A percentile compares a stretch with the other conserved stretches of the same genome.
phyloP scores from a whole-genome alignment of 202 grass and related monocot genomes.

The Schoenoplectus tabernaemontani region DNA sequence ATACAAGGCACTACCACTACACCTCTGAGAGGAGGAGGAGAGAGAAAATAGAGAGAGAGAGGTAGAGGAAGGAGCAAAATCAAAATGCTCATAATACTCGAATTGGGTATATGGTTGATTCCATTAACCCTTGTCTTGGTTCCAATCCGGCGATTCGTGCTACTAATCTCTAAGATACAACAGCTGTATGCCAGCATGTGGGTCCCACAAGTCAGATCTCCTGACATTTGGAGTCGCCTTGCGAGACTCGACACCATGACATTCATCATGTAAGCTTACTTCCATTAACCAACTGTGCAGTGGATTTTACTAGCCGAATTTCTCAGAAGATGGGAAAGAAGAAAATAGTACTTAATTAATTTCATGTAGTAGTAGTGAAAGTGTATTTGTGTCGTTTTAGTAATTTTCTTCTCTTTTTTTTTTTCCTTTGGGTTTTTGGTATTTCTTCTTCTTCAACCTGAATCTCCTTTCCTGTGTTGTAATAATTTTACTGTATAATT shows the following conservation, averaged over 20 bases:
- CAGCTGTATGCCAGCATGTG: constrained; percentile 37
- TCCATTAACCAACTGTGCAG: neutral
- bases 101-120: constrained; percentile 60
- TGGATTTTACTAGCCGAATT: neutral
- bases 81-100: constrained; percentile 40
- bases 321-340: constrained; percentile 13
- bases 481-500: neutral
- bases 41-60: neutral
- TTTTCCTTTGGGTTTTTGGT: neutral
- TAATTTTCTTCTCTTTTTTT: neutral
- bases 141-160: constrained; percentile 52
- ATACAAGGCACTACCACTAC: too few species aligned
- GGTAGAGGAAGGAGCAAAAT: neutral
- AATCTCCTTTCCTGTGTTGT: neutral
- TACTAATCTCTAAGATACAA: constrained; percentile 51
- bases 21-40: too few species aligned
- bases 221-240: constrained; percentile 42
- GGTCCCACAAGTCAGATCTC: constrained; percentile 19
- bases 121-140: constrained; percentile 69
- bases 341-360: neutral
- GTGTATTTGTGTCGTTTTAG: neutral
- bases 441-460: neutral
- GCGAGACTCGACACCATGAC: constrained; percentile 58
- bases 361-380: neutral
- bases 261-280: constrained; percentile 36